Conservation (phyloP, 768 basidiomycete species). For the Amyloporia xantha region DNA sequence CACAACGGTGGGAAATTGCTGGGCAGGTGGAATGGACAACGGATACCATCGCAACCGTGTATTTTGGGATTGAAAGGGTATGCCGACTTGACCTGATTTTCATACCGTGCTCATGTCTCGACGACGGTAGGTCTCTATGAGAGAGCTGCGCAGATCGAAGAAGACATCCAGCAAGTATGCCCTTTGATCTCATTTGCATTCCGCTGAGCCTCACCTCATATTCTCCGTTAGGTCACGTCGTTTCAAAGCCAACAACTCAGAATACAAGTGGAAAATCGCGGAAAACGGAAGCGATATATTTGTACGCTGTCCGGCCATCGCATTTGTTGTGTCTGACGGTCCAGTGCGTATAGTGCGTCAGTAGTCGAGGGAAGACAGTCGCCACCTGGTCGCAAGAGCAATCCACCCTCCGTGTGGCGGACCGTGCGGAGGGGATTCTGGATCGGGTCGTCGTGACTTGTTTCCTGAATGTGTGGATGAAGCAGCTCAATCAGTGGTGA, state of each 20-base stretch:
- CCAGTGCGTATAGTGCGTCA: constrained; percentile 34
- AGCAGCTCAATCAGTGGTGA: constrained; percentile 37
- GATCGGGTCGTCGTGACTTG: constrained; percentile 50
- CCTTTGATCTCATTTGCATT: background rate
- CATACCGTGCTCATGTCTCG: background rate
- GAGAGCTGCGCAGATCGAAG: constrained; percentile 44
- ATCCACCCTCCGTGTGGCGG: constrained; percentile 33
- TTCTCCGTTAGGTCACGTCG: constrained; percentile 38
- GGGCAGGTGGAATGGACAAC: constrained; percentile 50
- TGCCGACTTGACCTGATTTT: background rate
- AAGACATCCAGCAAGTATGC: constrained; percentile 44
- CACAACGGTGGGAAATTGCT: constrained; percentile 41
- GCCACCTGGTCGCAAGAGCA: constrained; percentile 40
- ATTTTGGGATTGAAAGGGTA: constrained; percentile 46
- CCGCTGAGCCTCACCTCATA: background rate
- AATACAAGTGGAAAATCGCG: constrained; percentile 53
- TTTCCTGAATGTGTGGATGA: constrained; percentile 47
- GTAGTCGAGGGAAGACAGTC: constrained; percentile 37
- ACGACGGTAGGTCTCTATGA: constrained; percentile 33
- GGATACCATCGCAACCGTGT: constrained; percentile 35
- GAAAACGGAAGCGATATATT: constrained; percentile 38
- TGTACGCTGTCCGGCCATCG: constrained; percentile 27
- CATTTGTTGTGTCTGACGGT: background rate
- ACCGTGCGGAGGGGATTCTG: constrained; percentile 33
- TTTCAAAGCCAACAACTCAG: constrained; percentile 40